Conservation (phyloP, 805 yeast species). For the Yamadazyma laniorum region DNA sequence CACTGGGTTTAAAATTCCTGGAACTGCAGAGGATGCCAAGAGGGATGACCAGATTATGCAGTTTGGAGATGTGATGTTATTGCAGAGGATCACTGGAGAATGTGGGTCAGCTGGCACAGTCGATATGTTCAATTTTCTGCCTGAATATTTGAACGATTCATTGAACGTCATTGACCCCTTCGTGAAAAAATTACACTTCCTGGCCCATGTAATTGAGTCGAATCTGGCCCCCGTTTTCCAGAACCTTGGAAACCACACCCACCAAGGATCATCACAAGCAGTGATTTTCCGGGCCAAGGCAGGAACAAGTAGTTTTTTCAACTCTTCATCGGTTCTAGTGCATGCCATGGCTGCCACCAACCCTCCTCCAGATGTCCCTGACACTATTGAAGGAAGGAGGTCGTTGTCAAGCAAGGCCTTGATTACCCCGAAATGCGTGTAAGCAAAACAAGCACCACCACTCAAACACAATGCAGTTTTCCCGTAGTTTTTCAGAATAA, state of each 20-base stretch:
- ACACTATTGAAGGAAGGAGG: slow-evolving; percentile 61
- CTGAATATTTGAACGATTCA: slow-evolving; percentile 68
- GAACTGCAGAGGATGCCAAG: slow-evolving; percentile 79
- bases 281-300: slow-evolving; percentile 61
- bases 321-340: slow-evolving; percentile 67
- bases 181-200: slow-evolving; percentile 66
- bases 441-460: slow-evolving; percentile 81
- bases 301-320: slow-evolving; percentile 54
- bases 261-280: slow-evolving; percentile 65
- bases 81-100: slow-evolving; percentile 76
- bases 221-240: slow-evolving; percentile 77
- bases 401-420: slow-evolving; percentile 69
- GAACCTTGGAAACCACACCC: slow-evolving; percentile 61
- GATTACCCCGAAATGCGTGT: slow-evolving; percentile 73
- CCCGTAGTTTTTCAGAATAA: slow-evolving; percentile 64
- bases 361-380: slow-evolving; percentile 85
- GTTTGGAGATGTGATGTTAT: slow-evolving; percentile 73
- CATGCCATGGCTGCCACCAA: slow-evolving; percentile 70
- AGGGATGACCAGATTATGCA: slow-evolving; percentile 80
- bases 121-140: slow-evolving; percentile 66
- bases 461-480: slow-evolving; percentile 68
- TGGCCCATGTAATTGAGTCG: slow-evolving; percentile 74
- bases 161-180: slow-evolving; percentile 68
- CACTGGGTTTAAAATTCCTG: slow-evolving; percentile 78
- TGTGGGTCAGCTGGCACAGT: slow-evolving; percentile 83